Evolutionary conservation across 352 stramenopile genomes (phyloP), one percentile per base, ranked within the genome.

Genomic region (Aphanomyces stellatus): DNA sequence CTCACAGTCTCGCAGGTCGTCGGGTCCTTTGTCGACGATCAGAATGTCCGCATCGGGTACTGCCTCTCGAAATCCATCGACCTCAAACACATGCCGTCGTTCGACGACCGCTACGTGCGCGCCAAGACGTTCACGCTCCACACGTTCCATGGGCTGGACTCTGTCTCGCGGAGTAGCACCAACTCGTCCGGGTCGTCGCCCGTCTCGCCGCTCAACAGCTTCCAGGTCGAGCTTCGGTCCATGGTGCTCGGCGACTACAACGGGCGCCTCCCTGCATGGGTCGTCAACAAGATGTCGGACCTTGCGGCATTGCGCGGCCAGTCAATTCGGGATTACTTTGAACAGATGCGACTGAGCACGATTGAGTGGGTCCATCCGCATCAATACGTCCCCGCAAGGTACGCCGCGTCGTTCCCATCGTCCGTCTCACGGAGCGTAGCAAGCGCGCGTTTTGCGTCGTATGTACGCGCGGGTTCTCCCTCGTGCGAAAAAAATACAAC

Each of bases 401-500:
- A 74, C 37, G 43, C 10, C 35, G 15, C 7, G 6, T 25, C n/a
- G 15, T 30, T 37, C 17, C 37, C 8, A 51, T 1, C 22, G 8
- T 64, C 17, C 41, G 15, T 13, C 41, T 24, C 22, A 27, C 1
- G 37, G n/a, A 25, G 25, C 2, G 4, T 59, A 72, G 71, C 56
- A 82, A 83, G 46, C 82, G 85, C n/a, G 74, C 90, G 27, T 90
- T 80, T 68, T 93, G 85, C 64, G 72, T 88, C 10, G 78, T 93
- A 8, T 93, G 85, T 64, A 93, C 85, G 2, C 83, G 85, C 28
- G 89, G 82, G 65, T 93, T 93, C 64, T 91, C 85, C 24, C 76
- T 93, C 25, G 81, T 93, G 43, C 76, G 85, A 25, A 93, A 93
- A 69, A 93, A 93, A 64, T 90, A 93, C 72, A 90, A 90, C 57